Evolutionary conservation across 1,284 basidiomycete species (phyloP), one percentile per base, ranked within the genome.

Genomic region (Irpex sp.): DNA sequence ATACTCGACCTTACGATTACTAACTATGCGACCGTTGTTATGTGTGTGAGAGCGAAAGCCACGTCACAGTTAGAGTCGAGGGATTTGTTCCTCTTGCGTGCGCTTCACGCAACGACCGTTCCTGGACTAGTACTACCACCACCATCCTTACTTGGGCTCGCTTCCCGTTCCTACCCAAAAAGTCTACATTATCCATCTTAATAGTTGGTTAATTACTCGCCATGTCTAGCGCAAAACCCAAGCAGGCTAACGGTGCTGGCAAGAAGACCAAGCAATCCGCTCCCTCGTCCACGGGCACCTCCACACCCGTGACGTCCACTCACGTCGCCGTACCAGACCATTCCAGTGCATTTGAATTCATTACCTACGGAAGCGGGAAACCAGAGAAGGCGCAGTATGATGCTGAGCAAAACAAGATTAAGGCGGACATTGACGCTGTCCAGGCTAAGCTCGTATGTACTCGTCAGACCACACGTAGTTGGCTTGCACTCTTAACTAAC

Each of bases 381-480:
- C 94, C 94, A 36, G 94, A 96, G 80, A 93, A 93, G 76, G 81
- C 80, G 54, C 78, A 76, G 36, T 91, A 90, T 74, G 91, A 96
- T 64, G 82, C 81, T 21, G 93, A 96, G 77, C 94, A 96, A 78
- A 86, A 90, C 56, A 84, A 76, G 67, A 76, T 96, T 67, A 94
- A 91, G 76, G 77, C 82, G 47, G 90, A 95, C 71, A 95, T 97
- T 69, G 93, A 94, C 61, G 82, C 77, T 56, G 75, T 93, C 57
- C 93, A 96, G 76, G 74, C 75, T 45, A 89, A 93, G 77, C 76
- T 94, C 65, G 94, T 94, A 70, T 72, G 91, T 84, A 33, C 10
- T 42, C 39, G 39, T 42, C 39, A 16, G 39, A 42, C 39, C 39
- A 9, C 39, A 42, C 16, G 39, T 16, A 42, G 9, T 16, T 42